Evolutionary conservation across 2,329 filamentous ascomycete species (phyloP), one percentile per base, ranked within the genome.

Genomic region (Taxawa tesnikishii): DNA sequence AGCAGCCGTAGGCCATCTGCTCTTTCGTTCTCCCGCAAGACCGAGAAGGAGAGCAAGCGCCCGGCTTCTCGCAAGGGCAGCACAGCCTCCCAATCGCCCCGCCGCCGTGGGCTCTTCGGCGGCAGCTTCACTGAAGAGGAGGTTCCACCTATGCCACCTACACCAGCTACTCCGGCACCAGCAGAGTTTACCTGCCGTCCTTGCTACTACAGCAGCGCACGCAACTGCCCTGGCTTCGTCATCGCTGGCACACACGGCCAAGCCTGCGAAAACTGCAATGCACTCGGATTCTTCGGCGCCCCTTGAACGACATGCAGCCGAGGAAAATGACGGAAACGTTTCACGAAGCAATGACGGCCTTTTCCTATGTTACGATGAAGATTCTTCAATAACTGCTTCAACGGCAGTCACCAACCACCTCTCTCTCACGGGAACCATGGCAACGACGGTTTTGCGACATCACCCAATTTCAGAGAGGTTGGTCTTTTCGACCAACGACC

Each of bases 141-240:
- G 28, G 27, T 42, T 6, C 38, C 38, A 36, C 14, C 40, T 11
- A 39, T 39, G 28, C 39, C 34, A 3, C 12, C 40, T 11, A 39
- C 38, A 27, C 39, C 34, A 3, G 34, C 23, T 21, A 38, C 40
- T 24, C 35, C 38, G 17, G 32, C 36, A 8, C 15, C 37, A 13
- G 33, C 36, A 6, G 50, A 54, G 27, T 36, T 54, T 10, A 49
- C 39, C 23, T 55, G 48, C 31, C 46, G 48, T 26, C 47, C 45
- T 11, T 55, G 52, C 43, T 54, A 55, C 37, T 55, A 55, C 44
- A 53, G 45, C 37, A 46, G 44, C 13, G 50, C 51, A 16, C 43
- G 52, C 15, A 48, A 53, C 34, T 55, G 52, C 40, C 48, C 51
- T 27, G 52, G 52, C 15, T 55, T 46, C 39, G 50, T 54, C 14